Conservation (phyloP, 495 filamentous ascomycete genomes). For the Penicillium turbatum region DNA sequence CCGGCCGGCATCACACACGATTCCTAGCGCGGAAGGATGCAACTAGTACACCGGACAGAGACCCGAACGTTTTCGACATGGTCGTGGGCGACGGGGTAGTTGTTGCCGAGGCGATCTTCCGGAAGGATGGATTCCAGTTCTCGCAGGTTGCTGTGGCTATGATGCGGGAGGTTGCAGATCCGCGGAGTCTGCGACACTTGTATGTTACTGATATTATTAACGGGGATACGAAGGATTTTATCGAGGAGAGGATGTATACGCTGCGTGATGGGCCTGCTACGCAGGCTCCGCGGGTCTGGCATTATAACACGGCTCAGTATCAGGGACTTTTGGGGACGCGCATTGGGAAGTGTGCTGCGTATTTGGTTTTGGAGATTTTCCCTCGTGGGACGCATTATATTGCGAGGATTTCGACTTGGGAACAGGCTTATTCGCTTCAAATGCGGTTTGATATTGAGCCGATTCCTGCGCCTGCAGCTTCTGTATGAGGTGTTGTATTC, state of each 20-base stretch:
- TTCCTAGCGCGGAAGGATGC: not conserved
- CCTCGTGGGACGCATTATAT: constrained; percentile 2
- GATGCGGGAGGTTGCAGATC: not conserved
- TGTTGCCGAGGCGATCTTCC: not conserved
- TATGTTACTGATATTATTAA: not conserved
- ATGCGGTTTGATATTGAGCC: constrained; percentile 4
- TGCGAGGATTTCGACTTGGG: not conserved
- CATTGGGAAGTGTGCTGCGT: not conserved
- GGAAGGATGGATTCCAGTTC: not conserved
- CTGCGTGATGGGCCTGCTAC: not conserved
- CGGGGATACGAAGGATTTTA: not conserved
- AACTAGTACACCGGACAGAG: not conserved
- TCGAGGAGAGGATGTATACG: not conserved
- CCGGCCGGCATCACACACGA: too few species aligned
- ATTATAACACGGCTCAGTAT: not conserved
- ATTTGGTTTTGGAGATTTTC: not conserved
- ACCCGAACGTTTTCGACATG: not conserved
- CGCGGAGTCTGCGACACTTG: not conserved
- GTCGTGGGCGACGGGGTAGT: not conserved
- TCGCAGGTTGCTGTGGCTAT: not conserved
- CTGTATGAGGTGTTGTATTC: not conserved
- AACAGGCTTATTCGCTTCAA: not conserved
- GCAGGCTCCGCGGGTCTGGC: not conserved
- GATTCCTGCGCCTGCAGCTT: not conserved
- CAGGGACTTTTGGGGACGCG: constrained; percentile 1